These are phyloP conservation scores for Apocynum venetum DNA, from an alignment of 257 asterid genomes.

Conservation along the genomic window DNA sequence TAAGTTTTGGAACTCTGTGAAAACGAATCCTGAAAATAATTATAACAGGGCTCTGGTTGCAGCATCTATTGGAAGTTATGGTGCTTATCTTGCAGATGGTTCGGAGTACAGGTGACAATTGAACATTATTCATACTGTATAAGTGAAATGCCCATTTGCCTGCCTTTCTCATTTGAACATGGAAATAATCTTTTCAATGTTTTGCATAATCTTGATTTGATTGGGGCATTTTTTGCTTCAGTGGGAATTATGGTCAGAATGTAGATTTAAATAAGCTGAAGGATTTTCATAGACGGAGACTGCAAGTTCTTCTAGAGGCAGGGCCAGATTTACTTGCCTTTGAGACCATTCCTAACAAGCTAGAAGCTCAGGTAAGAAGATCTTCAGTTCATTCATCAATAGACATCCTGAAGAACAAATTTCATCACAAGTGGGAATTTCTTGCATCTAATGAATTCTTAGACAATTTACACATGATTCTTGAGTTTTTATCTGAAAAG, in stretches of 20 bases:
- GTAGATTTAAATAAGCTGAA: conserved; percentile 53
- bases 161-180: neutral
- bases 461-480: too few relatives aligned
- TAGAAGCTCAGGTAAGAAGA: conserved; percentile 69
- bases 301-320: conserved; percentile 74
- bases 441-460: neutral
- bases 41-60: conserved; percentile 68
- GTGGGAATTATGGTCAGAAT: conserved; percentile 58
- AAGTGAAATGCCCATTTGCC: neutral
- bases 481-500: too few relatives aligned
- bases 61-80: conserved; percentile 88
- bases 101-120: conserved; percentile 67
- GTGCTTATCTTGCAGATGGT: conserved; percentile 91
- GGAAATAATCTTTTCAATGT: neutral
- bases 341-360: conserved; percentile 86
- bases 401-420: neutral
- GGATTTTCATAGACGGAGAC: conserved; percentile 71
- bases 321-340: conserved; percentile 78
- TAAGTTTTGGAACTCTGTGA: conserved; percentile 46
- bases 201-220: neutral
- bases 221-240: conserved; percentile 15
- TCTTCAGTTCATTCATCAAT: neutral
- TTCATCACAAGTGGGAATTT: neutral
- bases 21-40: conserved; percentile 29
- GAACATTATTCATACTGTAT: neutral